Evolutionary conservation across 352 stramenopile species (phyloP), one percentile per base, ranked within the genome.

Genomic region (Aphanomyces cochlioides): DNA sequence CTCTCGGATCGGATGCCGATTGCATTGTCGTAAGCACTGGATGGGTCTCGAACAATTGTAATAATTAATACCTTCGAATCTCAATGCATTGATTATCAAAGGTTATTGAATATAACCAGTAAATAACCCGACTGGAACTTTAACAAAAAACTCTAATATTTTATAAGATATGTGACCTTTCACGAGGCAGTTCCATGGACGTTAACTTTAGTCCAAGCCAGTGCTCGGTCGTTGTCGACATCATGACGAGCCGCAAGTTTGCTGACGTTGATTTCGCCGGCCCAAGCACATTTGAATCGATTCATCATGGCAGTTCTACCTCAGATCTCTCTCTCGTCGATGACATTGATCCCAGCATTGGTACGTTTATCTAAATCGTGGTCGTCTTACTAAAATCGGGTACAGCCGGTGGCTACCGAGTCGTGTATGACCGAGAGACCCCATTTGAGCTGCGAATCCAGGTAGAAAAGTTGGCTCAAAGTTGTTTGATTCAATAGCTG

Each of bases 401-500:
- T 45, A 2, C 69, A 88, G 83, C 78, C 34, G 88, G 87, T 34
- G 91, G 89, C 3, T 97, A 91, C 56, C 85, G 86, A 39, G 88
- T 96, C 6, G 90, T 97, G 50, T 97, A 96, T 66, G 89, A 97
- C 66, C 84, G 91, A 41, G 91, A 97, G 75, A 94, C 89, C 13
- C 91, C 91, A 3, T 92, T 97, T 56, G 91, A 97, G 68, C 71
- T 97, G 50, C 83, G 91, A 56, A 92, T 96, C 59, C 87, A 97
- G 81, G 85, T 93, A 72, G 36, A 50, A 21, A 5, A 56, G 12
- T 40, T 43, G 0, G 28, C 13, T 53, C 40, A 5, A 7, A 7
- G 3, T 67, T 39, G 12, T 45, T n/a, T 8, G 5, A 13, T 12
- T 54, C 15, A 19, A 37, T 8, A 67, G 21, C 12, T 56, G 0